A percentile compares a stretch with the other conserved stretches of the same genome.
Conservation (phyloP, 208 protist genomes). For the Wallacemonas sp. region DNA sequence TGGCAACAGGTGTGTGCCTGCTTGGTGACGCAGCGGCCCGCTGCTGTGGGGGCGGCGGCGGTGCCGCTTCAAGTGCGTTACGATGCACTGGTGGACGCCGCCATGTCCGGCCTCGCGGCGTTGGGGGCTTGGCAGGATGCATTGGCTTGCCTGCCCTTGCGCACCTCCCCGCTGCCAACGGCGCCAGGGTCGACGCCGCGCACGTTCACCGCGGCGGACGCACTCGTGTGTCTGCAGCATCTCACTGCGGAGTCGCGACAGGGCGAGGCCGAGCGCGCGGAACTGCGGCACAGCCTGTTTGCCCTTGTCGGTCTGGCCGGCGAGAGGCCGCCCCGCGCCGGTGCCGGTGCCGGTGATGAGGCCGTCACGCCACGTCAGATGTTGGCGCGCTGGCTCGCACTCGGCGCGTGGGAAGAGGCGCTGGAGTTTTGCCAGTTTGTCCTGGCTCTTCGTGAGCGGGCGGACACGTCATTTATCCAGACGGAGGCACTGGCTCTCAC, state of each 20-base stretch:
- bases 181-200: neutral
- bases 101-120: neutral
- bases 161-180: neutral
- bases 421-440: slow-evolving; percentile 13
- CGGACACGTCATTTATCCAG: neutral
- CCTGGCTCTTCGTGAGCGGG: neutral
- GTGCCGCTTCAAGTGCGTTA: neutral
- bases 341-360: neutral
- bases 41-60: neutral
- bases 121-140: slow-evolving; percentile 3
- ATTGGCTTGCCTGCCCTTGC: neutral
- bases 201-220: neutral
- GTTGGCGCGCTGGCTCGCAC: slow-evolving; percentile 12
- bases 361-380: neutral
- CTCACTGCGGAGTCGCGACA: neutral
- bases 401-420: slow-evolving; percentile 24
- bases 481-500: neutral
- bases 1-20: slow-evolving; percentile 2
- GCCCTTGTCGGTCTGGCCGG: neutral
- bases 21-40: no score
- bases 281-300: neutral
- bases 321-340: neutral
- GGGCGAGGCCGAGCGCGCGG: slow-evolving; percentile 1
- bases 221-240: slow-evolving; percentile 3
- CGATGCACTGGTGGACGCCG: neutral